Evolutionary conservation across 495 filamentous ascomycete species (phyloP), one percentile per base, ranked within the genome.

Genomic region (Baudoinia panamericana): DNA sequence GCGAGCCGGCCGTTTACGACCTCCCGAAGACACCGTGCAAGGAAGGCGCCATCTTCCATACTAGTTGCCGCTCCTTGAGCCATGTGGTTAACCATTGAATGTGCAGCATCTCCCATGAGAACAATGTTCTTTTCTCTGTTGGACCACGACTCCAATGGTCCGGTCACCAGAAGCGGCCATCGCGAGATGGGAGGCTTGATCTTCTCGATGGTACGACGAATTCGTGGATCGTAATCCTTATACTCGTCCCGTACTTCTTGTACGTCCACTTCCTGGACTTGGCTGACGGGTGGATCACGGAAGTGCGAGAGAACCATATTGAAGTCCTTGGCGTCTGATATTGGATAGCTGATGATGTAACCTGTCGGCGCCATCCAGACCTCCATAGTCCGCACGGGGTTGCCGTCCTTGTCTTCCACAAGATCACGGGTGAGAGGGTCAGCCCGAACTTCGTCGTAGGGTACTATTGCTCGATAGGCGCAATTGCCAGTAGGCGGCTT

Each of bases 241-340:
- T 58, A 63, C 16, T 56, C 39, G 5, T 50, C 27, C 17, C 48
- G 43, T 8, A 61, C 43, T n/a, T 59, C 60, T 18, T 54, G 34
- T 16, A 59, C 57, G 34, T 60, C 54, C 10, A 62, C 49, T 11
- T 56, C 48, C 24, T 59, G 43, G 5, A 61, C 55, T 2, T 35
- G 23, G 26, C 39, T 36, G 21, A 66, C 63, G 15, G 43, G 48
- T 1, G 37, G 31, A 9, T 46, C 41, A 1, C 48, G 43, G 16
- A 61, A 63, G 52, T 73, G 69, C 1, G 60, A 65, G 6, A 72
- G 56, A 0, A 69, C 68, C 57, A 70, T 62, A 40, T 72, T 70
- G 47, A 70, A 69, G 4, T 59, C 49, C 30, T 57, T 63, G 2
- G 65, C 66, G 6, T 54, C 58, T 3, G 63, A 62, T 12, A 72